Percentiles rank a stretch among this genome's conserved stretches.
Conservation (phyloP, 371 early-diverging fungal species). For the Mortierella sp. region DNA sequence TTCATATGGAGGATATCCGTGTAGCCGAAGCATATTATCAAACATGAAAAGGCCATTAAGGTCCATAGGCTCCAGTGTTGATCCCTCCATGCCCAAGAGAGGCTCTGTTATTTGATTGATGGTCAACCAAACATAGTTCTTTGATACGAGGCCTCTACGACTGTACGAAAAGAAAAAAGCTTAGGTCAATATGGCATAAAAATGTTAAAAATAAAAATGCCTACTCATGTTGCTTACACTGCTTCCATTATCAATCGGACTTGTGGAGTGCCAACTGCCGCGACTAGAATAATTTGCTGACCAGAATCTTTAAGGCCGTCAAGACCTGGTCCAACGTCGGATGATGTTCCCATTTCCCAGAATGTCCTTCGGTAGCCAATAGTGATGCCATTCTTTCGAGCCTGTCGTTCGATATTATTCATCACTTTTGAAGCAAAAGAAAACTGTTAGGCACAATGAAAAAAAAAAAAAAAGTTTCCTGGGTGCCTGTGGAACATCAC, state of each 20-base stretch:
- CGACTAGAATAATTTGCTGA: slow-evolving; percentile 63
- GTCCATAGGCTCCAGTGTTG: slow-evolving; percentile 29
- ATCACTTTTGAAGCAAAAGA: slow-evolving; percentile 56
- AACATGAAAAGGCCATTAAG: slow-evolving; percentile 69
- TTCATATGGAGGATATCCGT: slow-evolving; percentile 70
- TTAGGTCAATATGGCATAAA: background rate
- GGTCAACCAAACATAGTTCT: slow-evolving; percentile 68
- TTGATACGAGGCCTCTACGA: slow-evolving; percentile 31
- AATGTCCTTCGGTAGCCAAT: slow-evolving; percentile 63
- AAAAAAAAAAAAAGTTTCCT: background rate
- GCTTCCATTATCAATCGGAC: slow-evolving; percentile 48
- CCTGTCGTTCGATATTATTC: slow-evolving; percentile 62
- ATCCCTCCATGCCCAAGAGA: slow-evolving; percentile 32
- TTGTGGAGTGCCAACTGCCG: slow-evolving; percentile 63
- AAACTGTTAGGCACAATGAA: background rate
- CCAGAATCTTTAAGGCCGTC: slow-evolving; percentile 60
- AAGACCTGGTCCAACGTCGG: slow-evolving; percentile 61
- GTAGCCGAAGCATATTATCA: slow-evolving; percentile 66
- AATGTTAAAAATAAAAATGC: too few relatives aligned
- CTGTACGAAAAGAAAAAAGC: slow-evolving; percentile 6
- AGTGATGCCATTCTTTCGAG: slow-evolving; percentile 57
- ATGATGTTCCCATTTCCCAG: slow-evolving; percentile 62
- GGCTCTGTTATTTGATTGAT: slow-evolving; percentile 60
- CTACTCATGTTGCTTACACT: slow-evolving; percentile 28
- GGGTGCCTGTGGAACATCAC: background rate